Evolutionary conservation across 2,329 filamentous ascomycete species (phyloP), one percentile per base, ranked within the genome.

Genomic region (Fusarium sp.): DNA sequence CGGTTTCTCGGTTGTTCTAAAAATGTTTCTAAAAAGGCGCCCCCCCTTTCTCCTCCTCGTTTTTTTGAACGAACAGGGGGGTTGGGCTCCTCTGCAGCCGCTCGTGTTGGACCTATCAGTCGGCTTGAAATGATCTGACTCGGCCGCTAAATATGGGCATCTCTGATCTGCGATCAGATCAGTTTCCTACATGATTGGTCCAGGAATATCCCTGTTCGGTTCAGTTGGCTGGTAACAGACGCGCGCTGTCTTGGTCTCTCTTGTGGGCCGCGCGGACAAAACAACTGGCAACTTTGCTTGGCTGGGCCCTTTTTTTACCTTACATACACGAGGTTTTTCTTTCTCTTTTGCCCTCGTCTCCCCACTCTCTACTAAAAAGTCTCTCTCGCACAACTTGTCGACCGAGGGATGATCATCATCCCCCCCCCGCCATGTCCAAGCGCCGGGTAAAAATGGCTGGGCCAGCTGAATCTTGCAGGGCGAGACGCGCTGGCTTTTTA

Each of bases 1-100:
- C 47, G 47, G 47, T 52, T 52, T 52, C 47, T 52, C n/a, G 47
- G 47, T n/a, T 24, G 24, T 52, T 52, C 47, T 52, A 52, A 52
- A 52, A 52, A 52, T 52, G 47, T 52, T 52, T 52, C 47, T 29
- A 52, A 52, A 47, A 52, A 29, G 24, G 24, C 42, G 14, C 42
- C 42, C 42, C 16, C 27, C 27, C 27, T 5, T 27, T 27, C 27
- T 27, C 27, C 27, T 29, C 42, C 42, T 47, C 22, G 42, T 47
- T 47, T 47, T 42, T 45, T 14, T 16, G 9, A 9, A 29, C 18
- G 24, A 52, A 52, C 47, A 52, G 47, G 47, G 22, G 47, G 47
- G 24, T n/a, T 18, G 47, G 47, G n/a, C 31, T 13, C 31, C 18
- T 18, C 47, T 47, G 42, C 37, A 24, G 24, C 37, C 24, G 57